A percentile compares a stretch with the other conserved stretches of the same genome.
These are phyloP conservation scores for Penicillium coffeae DNA, from an alignment of 495 filamentous ascomycete species.

Conservation along the genomic window DNA sequence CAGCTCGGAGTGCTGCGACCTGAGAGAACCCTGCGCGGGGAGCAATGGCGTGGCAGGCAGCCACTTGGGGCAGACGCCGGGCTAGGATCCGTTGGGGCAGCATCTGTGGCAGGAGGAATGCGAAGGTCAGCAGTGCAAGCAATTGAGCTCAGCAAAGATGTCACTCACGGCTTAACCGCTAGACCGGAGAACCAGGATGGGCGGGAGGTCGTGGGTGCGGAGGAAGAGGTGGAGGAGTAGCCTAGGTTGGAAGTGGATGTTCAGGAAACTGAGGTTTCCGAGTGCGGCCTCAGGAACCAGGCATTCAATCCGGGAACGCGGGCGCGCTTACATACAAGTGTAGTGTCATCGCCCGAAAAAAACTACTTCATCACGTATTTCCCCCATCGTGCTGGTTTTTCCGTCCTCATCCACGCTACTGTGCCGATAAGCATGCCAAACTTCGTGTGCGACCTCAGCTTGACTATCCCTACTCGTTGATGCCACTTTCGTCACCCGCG, in stretches of 20 bases:
- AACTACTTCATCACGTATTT: conserved; percentile 43
- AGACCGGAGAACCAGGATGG: conserved; percentile 20
- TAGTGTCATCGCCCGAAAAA: conserved; percentile 29
- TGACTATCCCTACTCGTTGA: conserved; percentile 58
- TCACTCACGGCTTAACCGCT: conserved; percentile 30
- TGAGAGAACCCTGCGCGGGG: conserved; percentile 52
- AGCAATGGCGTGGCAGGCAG: conserved; percentile 45
- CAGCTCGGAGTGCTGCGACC: conserved; percentile 49
- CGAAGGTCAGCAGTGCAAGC: conserved; percentile 10
- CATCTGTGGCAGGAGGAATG: conserved; percentile 50
- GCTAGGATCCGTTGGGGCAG: conserved; percentile 57
- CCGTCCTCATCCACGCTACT: conserved; percentile 34
- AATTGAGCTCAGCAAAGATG: neutral
- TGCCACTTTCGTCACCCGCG: conserved; percentile 55
- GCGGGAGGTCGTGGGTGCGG: conserved; percentile 20
- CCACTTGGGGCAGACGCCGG: conserved; percentile 44
- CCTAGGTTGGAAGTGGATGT: conserved; percentile 19
- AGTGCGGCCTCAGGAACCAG: conserved; percentile 7
- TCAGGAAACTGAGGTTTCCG: conserved; percentile 37
- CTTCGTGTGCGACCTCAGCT: conserved; percentile 48
- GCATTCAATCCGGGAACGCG: conserved; percentile 13
- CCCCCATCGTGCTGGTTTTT: conserved; percentile 31
- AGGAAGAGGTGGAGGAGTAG: conserved; percentile 21
- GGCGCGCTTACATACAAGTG: conserved; percentile 34
- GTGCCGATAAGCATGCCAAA: conserved; percentile 60